Evolutionary conservation across 2,329 filamentous ascomycete genomes (phyloP).

Genomic region (Aaosphaeria arxii): DNA sequence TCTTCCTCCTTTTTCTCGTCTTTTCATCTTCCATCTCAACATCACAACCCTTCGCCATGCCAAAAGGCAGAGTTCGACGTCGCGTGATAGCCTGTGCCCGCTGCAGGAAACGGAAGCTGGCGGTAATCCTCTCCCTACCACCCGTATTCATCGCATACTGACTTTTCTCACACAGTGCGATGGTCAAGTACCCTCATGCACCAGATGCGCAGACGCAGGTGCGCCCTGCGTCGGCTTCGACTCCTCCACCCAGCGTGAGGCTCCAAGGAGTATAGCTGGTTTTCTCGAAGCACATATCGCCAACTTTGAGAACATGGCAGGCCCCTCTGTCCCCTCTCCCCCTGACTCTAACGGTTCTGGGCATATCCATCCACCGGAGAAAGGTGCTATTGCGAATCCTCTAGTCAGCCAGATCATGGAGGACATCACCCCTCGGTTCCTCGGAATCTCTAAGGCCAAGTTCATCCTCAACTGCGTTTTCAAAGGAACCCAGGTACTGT

Average conservation of each 20-base stretch:
- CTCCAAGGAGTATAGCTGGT: constrained; percentile 31
- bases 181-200: constrained; percentile 33
- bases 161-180: constrained; percentile 25
- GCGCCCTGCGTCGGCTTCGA: constrained; percentile 34
- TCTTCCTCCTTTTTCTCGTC: not conserved
- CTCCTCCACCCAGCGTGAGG: constrained; percentile 30
- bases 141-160: constrained; percentile 5
- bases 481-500: constrained; percentile 32
- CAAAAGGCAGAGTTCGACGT: constrained; percentile 32
- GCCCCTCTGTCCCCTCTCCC: constrained; percentile 22
- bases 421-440: constrained; percentile 34
- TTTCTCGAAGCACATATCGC: constrained; percentile 32
- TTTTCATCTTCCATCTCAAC: not conserved
- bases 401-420: constrained; percentile 34
- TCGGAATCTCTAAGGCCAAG: constrained; percentile 30
- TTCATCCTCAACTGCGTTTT: constrained; percentile 34
- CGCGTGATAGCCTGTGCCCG: constrained; percentile 35
- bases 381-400: constrained; percentile 25
- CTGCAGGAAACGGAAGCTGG: constrained; percentile 33
- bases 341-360: constrained; percentile 18
- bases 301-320: constrained; percentile 16
- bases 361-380: constrained; percentile 12
- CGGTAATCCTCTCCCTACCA: constrained; percentile 12
- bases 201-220: constrained; percentile 29
- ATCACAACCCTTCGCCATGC: constrained; percentile 12